Percentiles rank a stretch among this genome's conserved stretches.
Conservation (phyloP, 2,329 filamentous ascomycete species). For the Apiospora kogelbergensis region DNA sequence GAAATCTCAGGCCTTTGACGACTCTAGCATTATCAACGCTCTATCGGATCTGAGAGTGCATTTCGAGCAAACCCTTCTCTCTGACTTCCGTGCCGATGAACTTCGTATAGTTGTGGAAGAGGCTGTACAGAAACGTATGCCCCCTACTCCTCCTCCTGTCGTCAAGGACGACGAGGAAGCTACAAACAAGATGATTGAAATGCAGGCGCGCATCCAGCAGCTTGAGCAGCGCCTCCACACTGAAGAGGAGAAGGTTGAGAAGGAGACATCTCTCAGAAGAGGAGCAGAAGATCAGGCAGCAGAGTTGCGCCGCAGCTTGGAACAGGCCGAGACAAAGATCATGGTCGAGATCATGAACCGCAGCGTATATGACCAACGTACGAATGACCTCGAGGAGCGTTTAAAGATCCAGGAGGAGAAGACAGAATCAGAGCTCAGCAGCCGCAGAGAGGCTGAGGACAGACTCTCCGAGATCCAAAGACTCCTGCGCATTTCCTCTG, state of each 20-base stretch:
- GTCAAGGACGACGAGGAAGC: conserved; percentile 50
- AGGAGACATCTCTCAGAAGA: conserved; percentile 48
- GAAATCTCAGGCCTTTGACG: conserved; percentile 33
- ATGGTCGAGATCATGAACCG: conserved; percentile 63
- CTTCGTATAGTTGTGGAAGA: conserved; percentile 64
- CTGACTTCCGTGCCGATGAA: conserved; percentile 50
- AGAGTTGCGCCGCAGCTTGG: conserved; percentile 54
- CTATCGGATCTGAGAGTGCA: conserved; percentile 63
- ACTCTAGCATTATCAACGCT: conserved; percentile 62
- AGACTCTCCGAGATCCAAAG: conserved; percentile 71
- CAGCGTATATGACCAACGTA: conserved; percentile 58
- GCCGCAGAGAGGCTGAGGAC: conserved; percentile 69
- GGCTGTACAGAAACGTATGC: conserved; percentile 58
- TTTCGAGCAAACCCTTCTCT: conserved; percentile 43
- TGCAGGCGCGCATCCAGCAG: conserved; percentile 56
- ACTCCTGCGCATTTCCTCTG: conserved; percentile 66
- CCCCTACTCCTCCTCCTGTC: conserved; percentile 45
- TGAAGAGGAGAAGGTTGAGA: conserved; percentile 46
- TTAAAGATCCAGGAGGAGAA: conserved; percentile 63
- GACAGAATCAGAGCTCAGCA: conserved; percentile 62
- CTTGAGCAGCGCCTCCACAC: conserved; percentile 28
- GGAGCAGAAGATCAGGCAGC: conserved; percentile 53
- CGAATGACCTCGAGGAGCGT: conserved; percentile 69
- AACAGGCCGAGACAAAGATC: conserved; percentile 57
- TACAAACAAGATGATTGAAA: conserved; percentile 54